Conservation (phyloP, 371 early-diverging fungal genomes). For the Dichotomocladium elegans region DNA sequence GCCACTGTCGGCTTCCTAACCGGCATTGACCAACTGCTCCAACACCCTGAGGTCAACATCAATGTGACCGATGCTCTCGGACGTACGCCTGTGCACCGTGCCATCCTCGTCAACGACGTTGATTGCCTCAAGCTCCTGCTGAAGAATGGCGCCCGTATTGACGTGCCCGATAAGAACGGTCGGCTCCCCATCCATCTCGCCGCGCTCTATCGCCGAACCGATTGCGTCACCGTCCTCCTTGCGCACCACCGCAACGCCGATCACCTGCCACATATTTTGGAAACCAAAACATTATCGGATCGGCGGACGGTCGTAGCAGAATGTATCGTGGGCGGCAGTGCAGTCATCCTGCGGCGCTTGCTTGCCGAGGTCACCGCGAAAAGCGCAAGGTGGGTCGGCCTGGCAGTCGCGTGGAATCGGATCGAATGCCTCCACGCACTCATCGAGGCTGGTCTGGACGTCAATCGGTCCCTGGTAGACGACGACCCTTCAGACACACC, state of each 20-base stretch:
- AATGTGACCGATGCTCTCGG: constrained; percentile 19
- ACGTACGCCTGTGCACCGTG: constrained; percentile 31
- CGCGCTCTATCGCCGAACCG: constrained; percentile 15
- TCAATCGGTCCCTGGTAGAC: constrained; percentile 4
- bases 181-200: constrained; percentile 31
- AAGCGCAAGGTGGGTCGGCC: neutral
- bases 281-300: constrained; percentile 6
- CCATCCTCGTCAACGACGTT: constrained; percentile 25
- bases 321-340: constrained; percentile 26
- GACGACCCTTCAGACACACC: constrained; percentile 11
- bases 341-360: constrained; percentile 14
- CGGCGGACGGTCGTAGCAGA: constrained; percentile 15
- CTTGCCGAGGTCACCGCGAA: constrained; percentile 8
- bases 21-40: constrained; percentile 23
- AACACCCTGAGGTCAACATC: constrained; percentile 18
- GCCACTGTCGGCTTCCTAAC: constrained; percentile 23
- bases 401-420: constrained; percentile 23
- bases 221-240: constrained; percentile 16
- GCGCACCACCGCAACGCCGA: constrained; percentile 1
- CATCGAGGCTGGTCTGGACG: constrained; percentile 16
- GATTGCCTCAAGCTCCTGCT: constrained; percentile 19
- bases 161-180: constrained; percentile 16
- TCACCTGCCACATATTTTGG: neutral
- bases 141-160: constrained; percentile 22
- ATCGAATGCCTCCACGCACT: constrained; percentile 27